Evolutionary conservation across 1,284 basidiomycete genomes (phyloP).

Genomic region (Melampsora occidentalis): DNA sequence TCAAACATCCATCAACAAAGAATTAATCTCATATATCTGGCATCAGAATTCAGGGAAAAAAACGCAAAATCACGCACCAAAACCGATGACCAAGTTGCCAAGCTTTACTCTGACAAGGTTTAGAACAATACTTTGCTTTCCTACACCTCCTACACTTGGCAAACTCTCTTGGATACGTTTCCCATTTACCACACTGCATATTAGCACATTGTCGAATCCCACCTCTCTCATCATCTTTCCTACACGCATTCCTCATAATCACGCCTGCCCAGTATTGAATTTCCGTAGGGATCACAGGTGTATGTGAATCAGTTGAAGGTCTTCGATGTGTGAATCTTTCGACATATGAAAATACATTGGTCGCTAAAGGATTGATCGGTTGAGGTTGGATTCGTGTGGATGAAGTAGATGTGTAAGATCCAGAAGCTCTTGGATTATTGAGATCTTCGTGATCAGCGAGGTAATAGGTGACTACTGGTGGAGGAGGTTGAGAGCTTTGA

Average conservation of each 20-base stretch:
- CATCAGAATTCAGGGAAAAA: neutral
- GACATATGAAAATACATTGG: slow-evolving; percentile 91
- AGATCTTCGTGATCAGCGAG: slow-evolving; percentile 51
- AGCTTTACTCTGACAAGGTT: slow-evolving; percentile 93
- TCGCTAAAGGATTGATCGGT: slow-evolving; percentile 57
- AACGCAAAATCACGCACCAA: slow-evolving; percentile 49
- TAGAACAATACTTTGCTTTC: slow-evolving; percentile 98
- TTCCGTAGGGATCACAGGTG: slow-evolving; percentile 75
- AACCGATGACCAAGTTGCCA: slow-evolving; percentile 95
- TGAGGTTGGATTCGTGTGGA: slow-evolving; percentile 57
- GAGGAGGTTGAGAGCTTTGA: neutral
- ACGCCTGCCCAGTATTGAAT: slow-evolving; percentile 99
- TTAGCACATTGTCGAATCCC: slow-evolving; percentile 97
- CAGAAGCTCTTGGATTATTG: slow-evolving; percentile 41
- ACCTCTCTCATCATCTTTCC: slow-evolving; percentile 88
- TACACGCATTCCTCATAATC: slow-evolving; percentile 97
- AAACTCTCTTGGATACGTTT: slow-evolving; percentile 87
- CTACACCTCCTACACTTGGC: slow-evolving; percentile 93
- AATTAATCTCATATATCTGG: neutral
- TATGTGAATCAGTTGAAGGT: slow-evolving; percentile 70
- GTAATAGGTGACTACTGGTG: slow-evolving; percentile 37
- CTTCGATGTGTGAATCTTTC: slow-evolving; percentile 94
- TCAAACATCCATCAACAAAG: neutral
- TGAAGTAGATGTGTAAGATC: slow-evolving; percentile 51
- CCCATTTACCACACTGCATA: slow-evolving; percentile 96